Conservation (phyloP, 179 eudicot species). For the Spergularia azorica region DNA sequence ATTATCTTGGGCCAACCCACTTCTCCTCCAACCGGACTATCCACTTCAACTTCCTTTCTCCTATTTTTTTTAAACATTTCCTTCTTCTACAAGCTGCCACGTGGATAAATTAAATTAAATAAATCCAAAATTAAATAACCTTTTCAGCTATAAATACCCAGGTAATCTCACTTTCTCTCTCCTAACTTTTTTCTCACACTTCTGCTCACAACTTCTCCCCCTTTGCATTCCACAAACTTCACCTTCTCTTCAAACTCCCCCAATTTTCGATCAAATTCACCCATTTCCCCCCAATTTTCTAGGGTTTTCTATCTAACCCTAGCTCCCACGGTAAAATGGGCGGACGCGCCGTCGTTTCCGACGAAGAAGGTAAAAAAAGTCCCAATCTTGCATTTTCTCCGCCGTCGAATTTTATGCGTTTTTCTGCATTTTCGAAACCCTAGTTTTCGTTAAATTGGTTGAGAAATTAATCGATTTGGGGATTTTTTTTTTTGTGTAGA, state of each 20-base stretch:
- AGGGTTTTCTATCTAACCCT: conserved; percentile 25
- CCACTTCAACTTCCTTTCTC: background rate
- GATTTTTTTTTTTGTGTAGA: conserved; percentile 35
- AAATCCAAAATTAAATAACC: background rate
- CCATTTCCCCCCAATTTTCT: conserved; percentile 9
- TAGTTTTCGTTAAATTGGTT: conserved; percentile 21
- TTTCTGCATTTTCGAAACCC: conserved; percentile 27
- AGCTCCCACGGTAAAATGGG: conserved; percentile 36
- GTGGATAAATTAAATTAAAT: background rate
- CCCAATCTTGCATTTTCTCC: background rate
- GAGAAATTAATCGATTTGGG: background rate
- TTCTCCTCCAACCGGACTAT: background rate
- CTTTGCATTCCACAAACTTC: conserved; percentile 1
- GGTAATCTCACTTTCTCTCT: background rate
- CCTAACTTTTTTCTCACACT: background rate
- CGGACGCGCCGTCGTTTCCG: conserved; percentile 56
- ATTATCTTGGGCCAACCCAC: too few species aligned
- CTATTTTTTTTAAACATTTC: background rate
- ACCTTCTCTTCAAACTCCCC: background rate
- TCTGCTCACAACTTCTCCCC: conserved; percentile 1
- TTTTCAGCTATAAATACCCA: background rate
- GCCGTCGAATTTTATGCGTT: background rate
- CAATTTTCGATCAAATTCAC: conserved; percentile 6
- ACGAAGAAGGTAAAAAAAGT: conserved; percentile 61
- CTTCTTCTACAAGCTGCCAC: background rate